Evolutionary conservation across 208 protist species (phyloP), one percentile per base, ranked within the genome.

Genomic region (Leishmania guyanensis): DNA sequence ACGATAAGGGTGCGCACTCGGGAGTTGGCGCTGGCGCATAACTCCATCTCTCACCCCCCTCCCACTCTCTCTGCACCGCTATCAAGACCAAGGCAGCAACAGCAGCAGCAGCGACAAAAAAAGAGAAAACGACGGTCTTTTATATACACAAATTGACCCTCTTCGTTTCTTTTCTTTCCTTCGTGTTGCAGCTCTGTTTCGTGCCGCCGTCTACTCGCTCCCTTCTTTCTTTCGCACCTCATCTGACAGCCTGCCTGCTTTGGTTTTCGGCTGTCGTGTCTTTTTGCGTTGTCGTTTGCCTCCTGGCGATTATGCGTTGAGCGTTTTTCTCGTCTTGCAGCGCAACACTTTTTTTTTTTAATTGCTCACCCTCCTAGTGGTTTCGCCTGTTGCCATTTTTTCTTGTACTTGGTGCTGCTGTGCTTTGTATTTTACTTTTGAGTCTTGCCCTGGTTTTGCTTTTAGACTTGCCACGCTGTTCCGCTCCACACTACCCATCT

Each of bases 261-360:
- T 51, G 6, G 69, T 50, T 73, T 51, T 50, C 46, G 69, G 69
- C 69, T 73, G 20, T 73, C 69, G 66, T 43, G 2, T 51, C 33
- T 48, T 53, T 26, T 29, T 50, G 43, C 43, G 43, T 29, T 36
- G 12, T 16, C n/a, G 14, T 39, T 66, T 29, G 43, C 20, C 26
- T 29, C 53, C 22, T 20, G 46, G 26, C 39, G 69, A 39, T 73
- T 20, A 73, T 73, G 69, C 69, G 46, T 73, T 73, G 69, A 73
- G 17, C 9, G 9, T 53, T 73, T n/a, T 50, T 29, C 14, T 29
- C 20, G 20, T 17, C 0, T 4, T 73, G 46, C 5, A 53, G 22
- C 26, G n/a, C 22, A 73, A 36, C 69, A 54, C 26, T 36, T 22
- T n/a, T 26, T n/a, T 50, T n/a, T 9, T 16, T 36, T 73, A 17